Evolutionary conservation across 345 rosid genomes (phyloP).

Genomic region (Aquilaria sinensis): DNA sequence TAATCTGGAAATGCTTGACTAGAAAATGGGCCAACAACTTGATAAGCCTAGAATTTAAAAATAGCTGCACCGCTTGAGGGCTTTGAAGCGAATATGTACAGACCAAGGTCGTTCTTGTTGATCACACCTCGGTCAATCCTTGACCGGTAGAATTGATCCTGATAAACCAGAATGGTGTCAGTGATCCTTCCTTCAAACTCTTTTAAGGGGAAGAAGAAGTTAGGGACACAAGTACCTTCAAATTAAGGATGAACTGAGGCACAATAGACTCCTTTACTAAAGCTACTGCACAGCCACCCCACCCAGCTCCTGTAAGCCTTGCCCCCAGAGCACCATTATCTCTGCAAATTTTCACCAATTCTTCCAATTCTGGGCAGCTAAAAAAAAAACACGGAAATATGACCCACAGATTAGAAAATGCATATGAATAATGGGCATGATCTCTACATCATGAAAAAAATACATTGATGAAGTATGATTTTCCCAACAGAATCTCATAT

Average conservation of each 20-base stretch:
- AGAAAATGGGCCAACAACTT: neutral
- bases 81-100: slow-evolving; percentile 89
- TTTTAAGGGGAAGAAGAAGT: neutral
- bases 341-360: slow-evolving; percentile 60
- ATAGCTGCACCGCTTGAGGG: slow-evolving; percentile 98
- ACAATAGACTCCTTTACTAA: slow-evolving; percentile 73
- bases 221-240: slow-evolving; percentile 43
- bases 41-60: slow-evolving; percentile 46
- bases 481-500: neutral
- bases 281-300: slow-evolving; percentile 98
- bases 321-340: slow-evolving; percentile 88
- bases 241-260: slow-evolving; percentile 74
- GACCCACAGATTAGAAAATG: slow-evolving; percentile 3
- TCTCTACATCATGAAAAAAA: neutral
- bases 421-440: neutral
- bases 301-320: slow-evolving; percentile 97
- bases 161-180: slow-evolving; percentile 10
- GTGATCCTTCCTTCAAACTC: neutral
- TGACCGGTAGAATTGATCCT: slow-evolving; percentile 78
- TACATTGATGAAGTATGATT: neutral
- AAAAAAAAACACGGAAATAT: slow-evolving; percentile 4
- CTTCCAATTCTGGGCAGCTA: slow-evolving; percentile 97
- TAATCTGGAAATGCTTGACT: neutral
- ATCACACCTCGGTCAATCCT: slow-evolving; percentile 73
- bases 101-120: slow-evolving; percentile 65